Evolutionary conservation across 106 monocot species (phyloP).

Genomic region (Ottelia alismoides): DNA sequence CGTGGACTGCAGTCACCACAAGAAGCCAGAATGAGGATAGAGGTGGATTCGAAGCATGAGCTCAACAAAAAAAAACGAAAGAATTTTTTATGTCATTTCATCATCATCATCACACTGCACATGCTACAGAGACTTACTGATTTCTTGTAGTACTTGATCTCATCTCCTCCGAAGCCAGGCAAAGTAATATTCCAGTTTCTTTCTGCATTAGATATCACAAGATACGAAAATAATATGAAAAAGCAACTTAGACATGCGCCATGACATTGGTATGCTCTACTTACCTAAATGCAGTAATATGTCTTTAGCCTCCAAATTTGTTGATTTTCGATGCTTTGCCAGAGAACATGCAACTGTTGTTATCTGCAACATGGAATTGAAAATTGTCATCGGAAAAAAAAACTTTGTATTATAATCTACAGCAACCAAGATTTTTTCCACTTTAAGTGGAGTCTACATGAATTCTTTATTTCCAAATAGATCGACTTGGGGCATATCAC

Average conservation of each 20-base stretch:
- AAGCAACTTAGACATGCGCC: neutral
- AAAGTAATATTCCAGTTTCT: conserved; percentile 86
- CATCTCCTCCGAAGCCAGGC: conserved; percentile 94
- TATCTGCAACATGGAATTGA: conserved; percentile 37
- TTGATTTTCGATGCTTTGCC: conserved; percentile 94
- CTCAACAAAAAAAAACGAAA: too few relatives aligned
- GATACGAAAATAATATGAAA: neutral
- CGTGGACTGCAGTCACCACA: conserved; percentile 29
- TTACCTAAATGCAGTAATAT: conserved; percentile 90
- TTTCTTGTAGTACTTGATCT: conserved; percentile 84
- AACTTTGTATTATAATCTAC: too few relatives aligned
- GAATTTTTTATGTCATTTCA: too few relatives aligned
- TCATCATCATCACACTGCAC: too few relatives aligned
- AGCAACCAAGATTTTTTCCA: too few relatives aligned
- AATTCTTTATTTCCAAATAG: too few relatives aligned
- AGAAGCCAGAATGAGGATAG: conserved; percentile 4
- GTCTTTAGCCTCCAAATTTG: conserved; percentile 81
- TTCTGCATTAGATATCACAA: conserved; percentile 39
- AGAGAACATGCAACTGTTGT: conserved; percentile 74
- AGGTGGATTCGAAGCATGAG: too few relatives aligned
- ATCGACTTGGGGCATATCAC: too few relatives aligned
- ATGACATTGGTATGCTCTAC: conserved; percentile 6
- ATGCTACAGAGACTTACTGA: conserved; percentile 50
- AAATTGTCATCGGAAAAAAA: too few relatives aligned
- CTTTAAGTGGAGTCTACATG: too few relatives aligned